These are phyloP conservation scores for Alternaria arbusti DNA, from an alignment of 2,329 filamentous ascomycete species.

Conservation along the genomic window DNA sequence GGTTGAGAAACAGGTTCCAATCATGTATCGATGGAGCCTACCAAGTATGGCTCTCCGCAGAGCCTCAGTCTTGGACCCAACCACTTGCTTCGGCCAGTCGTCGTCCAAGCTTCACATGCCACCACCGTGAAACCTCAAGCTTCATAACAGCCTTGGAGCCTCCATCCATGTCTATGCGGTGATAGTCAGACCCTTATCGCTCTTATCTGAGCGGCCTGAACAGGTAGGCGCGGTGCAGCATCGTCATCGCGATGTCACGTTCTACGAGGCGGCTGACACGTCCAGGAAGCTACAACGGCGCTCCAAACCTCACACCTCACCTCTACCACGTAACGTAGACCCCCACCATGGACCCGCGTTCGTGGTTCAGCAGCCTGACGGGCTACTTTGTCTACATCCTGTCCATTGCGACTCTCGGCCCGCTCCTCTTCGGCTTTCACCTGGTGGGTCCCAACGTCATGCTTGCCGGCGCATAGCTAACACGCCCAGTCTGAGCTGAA, in stretches of 20 bases:
- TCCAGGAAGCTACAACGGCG: not conserved
- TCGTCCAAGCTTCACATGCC: not conserved
- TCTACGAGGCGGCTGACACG: constrained; percentile 10
- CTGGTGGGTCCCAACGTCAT: constrained; percentile 63
- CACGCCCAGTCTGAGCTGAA: constrained; percentile 82
- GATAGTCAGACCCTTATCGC: not conserved
- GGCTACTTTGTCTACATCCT: constrained; percentile 80
- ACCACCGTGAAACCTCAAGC: not conserved
- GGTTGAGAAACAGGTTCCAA: not conserved
- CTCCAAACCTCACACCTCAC: not conserved
- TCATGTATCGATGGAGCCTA: not conserved
- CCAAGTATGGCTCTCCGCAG: constrained; percentile 7
- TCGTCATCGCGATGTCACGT: constrained; percentile 19
- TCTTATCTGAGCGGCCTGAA: not conserved
- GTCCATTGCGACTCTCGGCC: constrained; percentile 78
- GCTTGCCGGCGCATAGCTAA: constrained; percentile 21
- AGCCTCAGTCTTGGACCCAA: constrained; percentile 5
- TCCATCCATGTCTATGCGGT: not conserved
- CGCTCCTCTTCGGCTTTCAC: constrained; percentile 94
- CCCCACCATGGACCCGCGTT: constrained; percentile 45
- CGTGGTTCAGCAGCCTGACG: constrained; percentile 63
- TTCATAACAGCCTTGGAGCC: not conserved
- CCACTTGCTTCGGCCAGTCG: not conserved
- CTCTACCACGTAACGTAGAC: constrained; percentile 12
- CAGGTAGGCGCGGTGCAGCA: constrained; percentile 15